Conservation (phyloP, 2,329 filamentous ascomycete genomes). For the Talaromyces sp. region DNA sequence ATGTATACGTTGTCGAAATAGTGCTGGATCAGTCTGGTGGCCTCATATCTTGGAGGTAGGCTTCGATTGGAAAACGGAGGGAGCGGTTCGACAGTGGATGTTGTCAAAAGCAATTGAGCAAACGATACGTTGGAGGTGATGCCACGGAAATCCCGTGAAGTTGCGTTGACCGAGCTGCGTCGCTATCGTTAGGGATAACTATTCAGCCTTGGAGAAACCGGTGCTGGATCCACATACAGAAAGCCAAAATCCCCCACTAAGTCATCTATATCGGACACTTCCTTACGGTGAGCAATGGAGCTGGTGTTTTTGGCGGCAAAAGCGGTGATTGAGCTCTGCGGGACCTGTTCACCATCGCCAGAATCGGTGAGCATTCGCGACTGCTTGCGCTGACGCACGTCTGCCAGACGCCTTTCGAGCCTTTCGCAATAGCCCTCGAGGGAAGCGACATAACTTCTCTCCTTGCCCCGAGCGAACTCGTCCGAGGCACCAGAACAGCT, state of each 20-base stretch:
- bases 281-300: slow-evolving; percentile 48
- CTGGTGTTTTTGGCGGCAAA: slow-evolving; percentile 21
- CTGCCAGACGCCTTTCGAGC: slow-evolving; percentile 67
- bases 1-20: slow-evolving; percentile 80
- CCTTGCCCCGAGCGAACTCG: slow-evolving; percentile 91
- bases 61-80: slow-evolving; percentile 55
- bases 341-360: slow-evolving; percentile 17
- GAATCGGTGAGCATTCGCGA: slow-evolving; percentile 16
- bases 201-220: background rate
- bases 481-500: slow-evolving; percentile 94
- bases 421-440: slow-evolving; percentile 88
- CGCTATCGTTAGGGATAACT: slow-evolving; percentile 13
- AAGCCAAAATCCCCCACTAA: slow-evolving; percentile 92
- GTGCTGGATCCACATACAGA: slow-evolving; percentile 46
- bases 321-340: slow-evolving; percentile 33
- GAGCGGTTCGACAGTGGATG: slow-evolving; percentile 67
- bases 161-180: slow-evolving; percentile 81
- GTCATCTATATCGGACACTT: slow-evolving; percentile 84
- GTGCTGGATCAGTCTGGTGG: slow-evolving; percentile 67
- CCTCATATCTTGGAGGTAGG: slow-evolving; percentile 67
- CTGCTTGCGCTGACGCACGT: slow-evolving; percentile 31
- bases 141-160: slow-evolving; percentile 86
- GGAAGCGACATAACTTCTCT: slow-evolving; percentile 92
- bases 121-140: slow-evolving; percentile 48
- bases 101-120: slow-evolving; percentile 44